phyloP scores from a whole-genome alignment of 2,329 filamentous ascomycete species.

The Bipolaris victoriae region DNA sequence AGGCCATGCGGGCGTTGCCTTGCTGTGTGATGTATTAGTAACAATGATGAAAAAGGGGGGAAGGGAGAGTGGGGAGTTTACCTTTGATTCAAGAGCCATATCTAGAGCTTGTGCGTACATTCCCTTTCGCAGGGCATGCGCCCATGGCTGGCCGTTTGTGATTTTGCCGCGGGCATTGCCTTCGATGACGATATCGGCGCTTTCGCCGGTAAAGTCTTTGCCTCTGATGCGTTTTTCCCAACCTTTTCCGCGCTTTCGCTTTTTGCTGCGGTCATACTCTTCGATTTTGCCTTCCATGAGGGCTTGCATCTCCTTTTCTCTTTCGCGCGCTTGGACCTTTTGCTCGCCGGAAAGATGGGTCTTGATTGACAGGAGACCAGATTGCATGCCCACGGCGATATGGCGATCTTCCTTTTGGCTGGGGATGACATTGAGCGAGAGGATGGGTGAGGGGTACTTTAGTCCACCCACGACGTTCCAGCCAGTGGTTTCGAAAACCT shows the following conservation, averaged over 20 bases:
- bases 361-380: constrained; percentile 86
- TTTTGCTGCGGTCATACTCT: constrained; percentile 75
- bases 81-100: constrained; percentile 65
- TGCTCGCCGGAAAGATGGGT: constrained; percentile 86
- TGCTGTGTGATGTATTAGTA: constrained; percentile 28
- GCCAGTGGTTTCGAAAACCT: constrained; percentile 89
- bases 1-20: constrained; percentile 43
- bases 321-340: constrained; percentile 75
- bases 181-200: constrained; percentile 86
- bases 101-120: constrained; percentile 81
- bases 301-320: constrained; percentile 83
- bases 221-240: constrained; percentile 69
- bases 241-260: constrained; percentile 64
- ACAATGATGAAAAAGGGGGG: background rate
- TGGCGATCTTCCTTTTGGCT: constrained; percentile 82
- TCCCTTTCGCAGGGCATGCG: constrained; percentile 77
- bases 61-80: constrained; percentile 21
- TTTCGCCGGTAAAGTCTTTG: constrained; percentile 82
- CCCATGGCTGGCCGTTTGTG: constrained; percentile 76
- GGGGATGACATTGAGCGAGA: constrained; percentile 79
- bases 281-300: constrained; percentile 79
- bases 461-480: constrained; percentile 97
- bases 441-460: constrained; percentile 91
- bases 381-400: constrained; percentile 92
- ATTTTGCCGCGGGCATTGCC: constrained; percentile 68